Evolutionary conservation across 768 basidiomycete species (phyloP).

Genomic region (Asterophora parasitica): DNA sequence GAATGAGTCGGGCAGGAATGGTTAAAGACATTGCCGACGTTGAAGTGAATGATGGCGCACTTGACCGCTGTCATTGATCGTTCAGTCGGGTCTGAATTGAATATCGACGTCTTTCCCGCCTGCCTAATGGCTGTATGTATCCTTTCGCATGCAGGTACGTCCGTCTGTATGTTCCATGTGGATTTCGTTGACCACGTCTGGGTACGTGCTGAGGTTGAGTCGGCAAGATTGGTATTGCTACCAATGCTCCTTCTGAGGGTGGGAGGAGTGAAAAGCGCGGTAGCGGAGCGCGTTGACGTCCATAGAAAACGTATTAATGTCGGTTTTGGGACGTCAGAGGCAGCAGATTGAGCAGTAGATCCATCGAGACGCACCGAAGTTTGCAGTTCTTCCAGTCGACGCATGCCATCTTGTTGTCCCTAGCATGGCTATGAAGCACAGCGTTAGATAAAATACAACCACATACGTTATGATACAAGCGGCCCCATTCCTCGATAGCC

Average conservation of each 20-base stretch:
- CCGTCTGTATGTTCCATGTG: slow-evolving; percentile 50
- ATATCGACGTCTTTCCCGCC: slow-evolving; percentile 30
- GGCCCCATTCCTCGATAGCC: slow-evolving; percentile 73
- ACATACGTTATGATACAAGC: slow-evolving; percentile 73
- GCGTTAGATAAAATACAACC: slow-evolving; percentile 2
- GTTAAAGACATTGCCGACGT: too few species aligned
- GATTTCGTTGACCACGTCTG: background rate
- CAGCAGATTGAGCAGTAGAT: slow-evolving; percentile 44
- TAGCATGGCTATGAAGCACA: slow-evolving; percentile 54
- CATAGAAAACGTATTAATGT: slow-evolving; percentile 58
- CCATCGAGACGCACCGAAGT: slow-evolving; percentile 44
- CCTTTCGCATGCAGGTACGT: slow-evolving; percentile 67
- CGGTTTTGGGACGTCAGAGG: slow-evolving; percentile 40
- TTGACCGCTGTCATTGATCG: slow-evolving; percentile 55
- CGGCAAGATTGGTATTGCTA: slow-evolving; percentile 88
- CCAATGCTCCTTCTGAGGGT: slow-evolving; percentile 36
- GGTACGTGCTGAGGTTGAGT: slow-evolving; percentile 45
- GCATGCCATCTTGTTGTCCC: slow-evolving; percentile 85
- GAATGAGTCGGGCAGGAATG: too few species aligned
- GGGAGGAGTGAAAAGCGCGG: slow-evolving; percentile 76
- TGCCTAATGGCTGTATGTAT: slow-evolving; percentile 86
- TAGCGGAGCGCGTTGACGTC: slow-evolving; percentile 94
- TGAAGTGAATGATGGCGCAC: too few species aligned
- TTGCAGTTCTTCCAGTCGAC: slow-evolving; percentile 51
- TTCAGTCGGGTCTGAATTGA: slow-evolving; percentile 43